phyloP scores from a whole-genome alignment of 257 asterid genomes.

The Solanum verrucosum region DNA sequence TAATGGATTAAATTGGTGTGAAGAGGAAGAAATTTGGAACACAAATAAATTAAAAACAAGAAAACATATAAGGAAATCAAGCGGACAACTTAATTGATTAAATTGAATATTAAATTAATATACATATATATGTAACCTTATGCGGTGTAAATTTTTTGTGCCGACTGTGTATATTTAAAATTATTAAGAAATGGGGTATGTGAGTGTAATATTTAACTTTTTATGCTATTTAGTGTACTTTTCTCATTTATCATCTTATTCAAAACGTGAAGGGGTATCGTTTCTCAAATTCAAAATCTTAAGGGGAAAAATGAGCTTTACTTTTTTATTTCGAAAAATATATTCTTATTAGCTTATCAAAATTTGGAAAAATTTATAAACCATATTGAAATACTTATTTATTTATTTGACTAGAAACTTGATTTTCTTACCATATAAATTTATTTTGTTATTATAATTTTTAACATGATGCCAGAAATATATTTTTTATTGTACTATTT shows the following conservation, averaged over 20 bases:
- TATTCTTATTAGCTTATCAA: not conserved
- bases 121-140: too few relatives aligned
- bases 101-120: too few relatives aligned
- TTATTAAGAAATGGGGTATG: not conserved
- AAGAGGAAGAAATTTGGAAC: too few relatives aligned
- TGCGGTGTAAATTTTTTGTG: too few relatives aligned
- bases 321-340: not conserved
- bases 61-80: too few relatives aligned
- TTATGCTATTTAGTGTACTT: not conserved
- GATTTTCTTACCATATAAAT: not conserved
- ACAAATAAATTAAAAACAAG: too few relatives aligned
- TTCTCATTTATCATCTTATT: not conserved
- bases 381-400: not conserved
- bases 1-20: too few relatives aligned
- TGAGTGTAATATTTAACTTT: not conserved
- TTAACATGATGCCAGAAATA: not conserved
- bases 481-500: not conserved
- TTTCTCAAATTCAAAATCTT: not conserved
- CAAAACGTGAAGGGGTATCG: not conserved
- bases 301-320: not conserved
- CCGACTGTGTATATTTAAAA: too few relatives aligned
- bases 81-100: too few relatives aligned
- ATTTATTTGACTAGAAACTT: not conserved
- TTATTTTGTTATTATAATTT: not conserved
- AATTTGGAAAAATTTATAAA: not conserved